Evolutionary conservation across 1,284 basidiomycete species (phyloP).

Genomic region (Trametes hirsuta): DNA sequence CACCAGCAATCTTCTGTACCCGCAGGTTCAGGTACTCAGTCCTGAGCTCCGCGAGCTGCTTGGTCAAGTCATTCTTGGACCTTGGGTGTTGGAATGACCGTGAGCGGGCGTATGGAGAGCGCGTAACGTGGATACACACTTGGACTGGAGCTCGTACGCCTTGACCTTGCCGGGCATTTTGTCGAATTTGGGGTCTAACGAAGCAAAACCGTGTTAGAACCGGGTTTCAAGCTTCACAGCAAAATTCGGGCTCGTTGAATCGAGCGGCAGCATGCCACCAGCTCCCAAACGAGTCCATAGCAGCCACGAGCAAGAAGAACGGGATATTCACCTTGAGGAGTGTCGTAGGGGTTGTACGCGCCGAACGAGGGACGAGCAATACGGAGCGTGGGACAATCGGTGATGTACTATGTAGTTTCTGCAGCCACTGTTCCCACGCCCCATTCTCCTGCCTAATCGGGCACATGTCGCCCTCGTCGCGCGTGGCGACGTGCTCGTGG

Average conservation of each 20-base stretch:
- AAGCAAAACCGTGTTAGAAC: slow-evolving; percentile 19
- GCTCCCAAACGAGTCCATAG: slow-evolving; percentile 6
- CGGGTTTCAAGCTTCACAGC: neutral
- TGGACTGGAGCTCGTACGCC: slow-evolving; percentile 98
- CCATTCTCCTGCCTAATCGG: slow-evolving; percentile 18
- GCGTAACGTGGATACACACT: slow-evolving; percentile 58
- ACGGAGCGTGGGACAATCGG: slow-evolving; percentile 34
- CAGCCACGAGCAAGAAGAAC: slow-evolving; percentile 5
- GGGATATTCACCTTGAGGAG: slow-evolving; percentile 39
- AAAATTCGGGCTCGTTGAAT: neutral
- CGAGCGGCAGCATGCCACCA: slow-evolving; percentile 14
- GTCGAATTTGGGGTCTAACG: slow-evolving; percentile 31
- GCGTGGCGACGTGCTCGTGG: slow-evolving; percentile 15
- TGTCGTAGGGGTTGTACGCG: slow-evolving; percentile 37
- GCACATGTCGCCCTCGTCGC: slow-evolving; percentile 14
- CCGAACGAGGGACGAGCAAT: slow-evolving; percentile 31
- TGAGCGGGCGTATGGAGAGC: neutral
- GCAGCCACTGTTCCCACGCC: slow-evolving; percentile 36
- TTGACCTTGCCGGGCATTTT: slow-evolving; percentile 90
- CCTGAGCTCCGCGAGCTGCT: slow-evolving; percentile 96
- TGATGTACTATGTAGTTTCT: slow-evolving; percentile 32
- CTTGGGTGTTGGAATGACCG: slow-evolving; percentile 44
- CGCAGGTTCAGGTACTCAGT: slow-evolving; percentile 91
- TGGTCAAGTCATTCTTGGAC: slow-evolving; percentile 97
- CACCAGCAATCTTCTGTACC: slow-evolving; percentile 98